Base-by-base conservation (phyloP, 2,329 filamentous ascomycete species). In the Xylariaceae sp. region DNA sequence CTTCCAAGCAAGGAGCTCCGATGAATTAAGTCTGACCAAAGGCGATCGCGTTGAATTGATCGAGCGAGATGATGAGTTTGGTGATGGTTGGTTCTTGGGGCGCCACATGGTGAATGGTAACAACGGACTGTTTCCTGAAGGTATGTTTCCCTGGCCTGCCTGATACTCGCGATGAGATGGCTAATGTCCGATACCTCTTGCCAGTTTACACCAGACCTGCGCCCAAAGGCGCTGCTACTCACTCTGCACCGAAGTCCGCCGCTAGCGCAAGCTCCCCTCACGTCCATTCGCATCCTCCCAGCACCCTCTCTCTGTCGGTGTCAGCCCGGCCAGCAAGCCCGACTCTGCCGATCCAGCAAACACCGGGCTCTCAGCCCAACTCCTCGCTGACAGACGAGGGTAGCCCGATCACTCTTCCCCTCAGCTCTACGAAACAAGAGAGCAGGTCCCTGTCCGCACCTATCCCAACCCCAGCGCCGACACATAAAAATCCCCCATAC, bases 1-100 rank as follows among this genome's bases (percentile, higher is more conserved):
- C 65, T 97, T 98, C 62, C 71, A 81, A 52, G 89, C 90, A 41
- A 81, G 92, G 51, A 94, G 88, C 63, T 84, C 86, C 41, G 92
- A 98, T 66, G 92, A 98, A 71, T 73, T 98, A 57, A 94, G 80
- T 53, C 73, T 98, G 50, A 71, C 78, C 39, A 94, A 94, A 58
- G 89, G 85, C 53, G 85, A 92, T 56, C 79, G 84, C 48, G 83
- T 94, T 46, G 83, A 90, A 66, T 68, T 94, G 47, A 78, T 90
- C 48, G 86, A 92, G 65, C 76, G 85, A 55, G 86, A 92, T 60
- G 86, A 92, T 60, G 86, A 92, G 60, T 94, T 92, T 61, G 85
- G 85, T 45, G 86, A 94, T 62, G 86, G 87, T 38, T 89, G 85
- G 86, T 94, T 85, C 59, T 62, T 90, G 55, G 86, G 81, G 45